phyloP scores from a whole-genome alignment of 257 asterid species.

The Eucommia ulmoides region DNA sequence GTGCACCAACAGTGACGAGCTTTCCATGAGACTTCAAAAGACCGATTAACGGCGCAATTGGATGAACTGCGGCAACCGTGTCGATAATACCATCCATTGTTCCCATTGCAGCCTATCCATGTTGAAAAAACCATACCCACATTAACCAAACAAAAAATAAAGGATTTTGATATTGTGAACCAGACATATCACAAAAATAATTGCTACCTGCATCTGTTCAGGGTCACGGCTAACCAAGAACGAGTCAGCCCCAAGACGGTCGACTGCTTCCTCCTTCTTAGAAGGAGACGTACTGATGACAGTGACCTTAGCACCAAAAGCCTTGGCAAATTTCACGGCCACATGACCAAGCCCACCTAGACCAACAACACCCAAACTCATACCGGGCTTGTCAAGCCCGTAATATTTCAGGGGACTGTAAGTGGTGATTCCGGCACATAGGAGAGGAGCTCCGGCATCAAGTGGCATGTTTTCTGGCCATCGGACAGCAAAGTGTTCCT shows the following conservation, averaged over 20 bases:
- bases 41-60: conserved; percentile 26
- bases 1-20: conserved; percentile 36
- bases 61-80: conserved; percentile 38
- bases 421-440: conserved; percentile 44
- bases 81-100: conserved; percentile 41
- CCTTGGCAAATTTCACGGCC: conserved; percentile 20
- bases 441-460: conserved; percentile 17
- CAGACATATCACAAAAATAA: too few species aligned
- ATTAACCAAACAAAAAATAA: not conserved
- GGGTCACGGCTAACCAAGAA: conserved; percentile 25
- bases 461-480: conserved; percentile 17
- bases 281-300: conserved; percentile 31
- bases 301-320: conserved; percentile 41
- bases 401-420: not conserved
- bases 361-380: not conserved
- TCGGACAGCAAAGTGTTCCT: conserved; percentile 8
- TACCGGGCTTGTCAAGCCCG: not conserved
- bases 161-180: too few species aligned
- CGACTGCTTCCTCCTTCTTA: conserved; percentile 26
- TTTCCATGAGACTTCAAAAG: conserved; percentile 37
- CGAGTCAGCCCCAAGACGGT: conserved; percentile 22
- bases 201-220: conserved; percentile 27
- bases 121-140: not conserved
- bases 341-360: conserved; percentile 42
- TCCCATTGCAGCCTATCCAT: conserved; percentile 32